Conservation (phyloP, 2,329 filamentous ascomycete species). For the Sporothrix pallida region DNA sequence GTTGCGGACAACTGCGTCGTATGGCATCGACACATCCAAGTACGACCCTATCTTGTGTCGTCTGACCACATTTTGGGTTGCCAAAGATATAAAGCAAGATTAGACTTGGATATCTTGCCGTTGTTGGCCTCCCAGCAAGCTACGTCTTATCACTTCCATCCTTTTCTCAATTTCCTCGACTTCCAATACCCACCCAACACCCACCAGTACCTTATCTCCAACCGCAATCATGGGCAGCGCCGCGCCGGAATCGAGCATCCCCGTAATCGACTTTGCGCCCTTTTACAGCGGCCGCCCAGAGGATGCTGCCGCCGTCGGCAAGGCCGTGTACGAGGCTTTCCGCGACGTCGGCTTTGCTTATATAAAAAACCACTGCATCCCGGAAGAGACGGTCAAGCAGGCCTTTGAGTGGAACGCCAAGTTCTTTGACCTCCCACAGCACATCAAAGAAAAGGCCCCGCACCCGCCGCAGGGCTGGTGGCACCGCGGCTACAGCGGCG, state of each 20-base stretch:
- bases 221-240: background rate
- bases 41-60: no score
- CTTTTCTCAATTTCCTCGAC: background rate
- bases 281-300: constrained; percentile 28
- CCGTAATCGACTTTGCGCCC: constrained; percentile 36
- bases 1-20: no score
- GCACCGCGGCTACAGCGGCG: constrained; percentile 47
- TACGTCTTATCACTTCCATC: background rate
- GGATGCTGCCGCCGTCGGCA: constrained; percentile 31
- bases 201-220: no score
- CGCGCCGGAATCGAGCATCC: constrained; percentile 28
- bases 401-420: constrained; percentile 43
- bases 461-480: constrained; percentile 48
- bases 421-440: constrained; percentile 45
- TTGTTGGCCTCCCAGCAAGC: background rate
- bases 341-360: constrained; percentile 46
- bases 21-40: no score
- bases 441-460: constrained; percentile 45
- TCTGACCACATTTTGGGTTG: no score
- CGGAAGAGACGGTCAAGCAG: constrained; percentile 46
- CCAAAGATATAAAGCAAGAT: constrained; percentile 11
- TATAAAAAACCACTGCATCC: constrained; percentile 46
- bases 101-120: background rate
- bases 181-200: background rate
- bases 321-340: constrained; percentile 41